Evolutionary conservation across 2,329 filamentous ascomycete genomes (phyloP).

Genomic region (Epicoccum sorghinum): DNA sequence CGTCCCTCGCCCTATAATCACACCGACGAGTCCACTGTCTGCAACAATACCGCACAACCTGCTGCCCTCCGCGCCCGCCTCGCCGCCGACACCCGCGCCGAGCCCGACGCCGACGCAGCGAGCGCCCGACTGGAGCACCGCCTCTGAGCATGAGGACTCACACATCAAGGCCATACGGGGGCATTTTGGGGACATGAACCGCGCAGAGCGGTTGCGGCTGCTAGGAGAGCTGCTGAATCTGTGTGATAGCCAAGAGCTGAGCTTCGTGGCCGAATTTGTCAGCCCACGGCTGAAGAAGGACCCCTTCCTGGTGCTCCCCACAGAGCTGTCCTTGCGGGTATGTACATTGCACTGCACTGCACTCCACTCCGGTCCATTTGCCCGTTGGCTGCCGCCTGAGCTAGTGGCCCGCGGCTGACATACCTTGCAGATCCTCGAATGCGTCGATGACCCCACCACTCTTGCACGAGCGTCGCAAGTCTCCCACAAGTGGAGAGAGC

Average conservation of each 20-base stretch:
- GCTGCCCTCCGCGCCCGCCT: conserved; percentile 68
- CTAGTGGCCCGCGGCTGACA: conserved; percentile 22
- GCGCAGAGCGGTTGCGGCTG: conserved; percentile 77
- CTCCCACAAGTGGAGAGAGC: conserved; percentile 90
- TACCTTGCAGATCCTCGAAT: conserved; percentile 78
- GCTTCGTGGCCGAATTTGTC: conserved; percentile 95
- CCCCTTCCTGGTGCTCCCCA: conserved; percentile 88
- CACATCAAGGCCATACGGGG: conserved; percentile 79
- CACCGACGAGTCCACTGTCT: conserved; percentile 56
- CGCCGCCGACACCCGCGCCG: conserved; percentile 70
- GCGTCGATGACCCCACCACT: conserved; percentile 95
- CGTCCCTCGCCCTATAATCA: conserved; percentile 54
- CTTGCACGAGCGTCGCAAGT: conserved; percentile 93
- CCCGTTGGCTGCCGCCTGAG: not conserved
- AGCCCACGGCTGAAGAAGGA: conserved; percentile 94
- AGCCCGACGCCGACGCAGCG: conserved; percentile 68
- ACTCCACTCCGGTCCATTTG: not conserved
- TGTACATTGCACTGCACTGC: conserved; percentile 35
- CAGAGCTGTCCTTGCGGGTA: conserved; percentile 90
- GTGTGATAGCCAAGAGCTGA: conserved; percentile 93
- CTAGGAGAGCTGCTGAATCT: conserved; percentile 89
- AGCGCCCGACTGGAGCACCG: conserved; percentile 76
- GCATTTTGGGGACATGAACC: conserved; percentile 79
- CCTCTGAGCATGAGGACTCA: conserved; percentile 80
- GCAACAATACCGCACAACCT: conserved; percentile 63